Evolutionary conservation across 2,329 filamentous ascomycete genomes (phyloP), one percentile per base, ranked within the genome.

Genomic region (Trichoderma polysporum): DNA sequence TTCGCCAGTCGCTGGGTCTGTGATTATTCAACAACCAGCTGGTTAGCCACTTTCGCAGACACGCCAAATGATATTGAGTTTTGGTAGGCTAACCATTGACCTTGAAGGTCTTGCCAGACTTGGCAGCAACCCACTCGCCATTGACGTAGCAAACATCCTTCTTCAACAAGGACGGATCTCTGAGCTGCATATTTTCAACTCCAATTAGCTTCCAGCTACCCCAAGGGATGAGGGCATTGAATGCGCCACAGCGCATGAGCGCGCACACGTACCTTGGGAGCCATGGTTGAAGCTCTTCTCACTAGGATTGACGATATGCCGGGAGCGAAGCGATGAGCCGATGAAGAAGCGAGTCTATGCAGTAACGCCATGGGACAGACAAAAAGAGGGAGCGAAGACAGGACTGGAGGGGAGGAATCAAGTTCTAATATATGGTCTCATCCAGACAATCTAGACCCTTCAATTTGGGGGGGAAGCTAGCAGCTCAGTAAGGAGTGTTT

Each of bases 81-180:
- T 4, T 7, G 35, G 19, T 15, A 29, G 15, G 41, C 75, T 70
- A 79, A 90, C 89, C 90, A 70, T 87, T 84, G 68, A 97, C 92
- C 77, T 95, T 90, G 78, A 98, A 99, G 53, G 93, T 97, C 85
- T 96, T 89, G 76, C 93, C 92, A 0, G 93, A 97, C 75, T 88
- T 87, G 72, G 94, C 92, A 73, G 86, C 85, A 69, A 96, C 87
- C 92, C 94, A 99, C 85, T 97, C 86, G 74, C 95, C 95, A 77
- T 99, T 94, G 75, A 98, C 89, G 76, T 94, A 97, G 74, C 88
- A 87, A 68, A 88, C 86, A 76, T 94, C 87, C 72, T 90, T 88
- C 82, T 96, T 97, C 74, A 98, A 87, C 68, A 99, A 86, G 27
- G 90, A 92, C 39, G 87, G 86, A 73, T 94, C 91, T 75, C 89